Conservation (phyloP, 1,139 yeast species). For the Yamadazyma triangularis region DNA sequence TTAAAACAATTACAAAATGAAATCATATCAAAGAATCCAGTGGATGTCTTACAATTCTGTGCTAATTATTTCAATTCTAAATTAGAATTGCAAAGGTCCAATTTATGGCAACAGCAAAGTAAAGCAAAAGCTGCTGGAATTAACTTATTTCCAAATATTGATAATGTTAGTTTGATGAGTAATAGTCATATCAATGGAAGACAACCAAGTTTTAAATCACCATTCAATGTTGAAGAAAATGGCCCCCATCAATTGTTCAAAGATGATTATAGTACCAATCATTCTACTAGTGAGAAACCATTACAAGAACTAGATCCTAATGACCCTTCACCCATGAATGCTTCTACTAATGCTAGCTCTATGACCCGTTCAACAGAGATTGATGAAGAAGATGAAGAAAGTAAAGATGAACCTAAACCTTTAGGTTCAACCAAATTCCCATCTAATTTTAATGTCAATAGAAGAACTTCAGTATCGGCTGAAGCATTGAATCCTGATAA, state of each 20-base stretch:
- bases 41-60: conserved; percentile 69
- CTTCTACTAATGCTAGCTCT: background rate
- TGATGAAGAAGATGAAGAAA: conserved; percentile 8
- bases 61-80: conserved; percentile 64
- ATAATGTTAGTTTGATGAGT: conserved; percentile 22
- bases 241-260: conserved; percentile 53
- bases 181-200: conserved; percentile 27
- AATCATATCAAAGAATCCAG: conserved; percentile 57
- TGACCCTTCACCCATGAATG: conserved; percentile 11
- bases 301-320: conserved; percentile 20
- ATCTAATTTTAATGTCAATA: conserved; percentile 64
- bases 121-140: conserved; percentile 53
- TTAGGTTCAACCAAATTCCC: conserved; percentile 35
- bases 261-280: conserved; percentile 40
- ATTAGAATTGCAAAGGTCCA: conserved; percentile 56
- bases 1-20: conserved; percentile 62
- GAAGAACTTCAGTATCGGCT: conserved; percentile 86
- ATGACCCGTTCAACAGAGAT: conserved; percentile 6
- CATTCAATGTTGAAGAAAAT: conserved; percentile 54
- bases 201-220: conserved; percentile 56
- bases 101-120: conserved; percentile 49
- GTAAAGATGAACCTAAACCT: conserved; percentile 13
- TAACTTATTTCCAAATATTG: conserved; percentile 42
- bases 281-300: conserved; percentile 17
- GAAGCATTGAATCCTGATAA: conserved; percentile 63